Percentiles rank a stretch among this genome's conserved stretches.
These are phyloP conservation scores for Alectoria sarmentosa DNA, from an alignment of 495 filamentous ascomycete species.

Conservation along the genomic window DNA sequence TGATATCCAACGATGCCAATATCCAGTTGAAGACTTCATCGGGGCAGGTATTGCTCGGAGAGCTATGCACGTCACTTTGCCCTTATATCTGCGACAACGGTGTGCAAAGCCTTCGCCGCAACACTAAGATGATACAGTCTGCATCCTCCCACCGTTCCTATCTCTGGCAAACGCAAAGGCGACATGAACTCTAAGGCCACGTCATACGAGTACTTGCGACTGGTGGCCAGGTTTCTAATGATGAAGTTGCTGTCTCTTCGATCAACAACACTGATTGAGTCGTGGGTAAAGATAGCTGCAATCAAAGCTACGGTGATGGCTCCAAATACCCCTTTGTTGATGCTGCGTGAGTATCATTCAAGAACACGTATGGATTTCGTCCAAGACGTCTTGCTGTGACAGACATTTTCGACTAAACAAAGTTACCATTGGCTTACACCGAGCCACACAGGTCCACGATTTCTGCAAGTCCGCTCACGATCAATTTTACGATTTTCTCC, in stretches of 20 bases:
- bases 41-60: background rate
- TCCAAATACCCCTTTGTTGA: conserved; percentile 12
- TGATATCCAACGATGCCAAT: too few species aligned
- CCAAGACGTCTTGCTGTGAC: background rate
- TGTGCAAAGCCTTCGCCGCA: background rate
- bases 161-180: background rate
- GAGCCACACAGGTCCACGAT: conserved; percentile 33
- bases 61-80: background rate
- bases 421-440: background rate
- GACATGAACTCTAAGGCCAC: background rate
- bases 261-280: conserved; percentile 15
- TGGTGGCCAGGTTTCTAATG: background rate
- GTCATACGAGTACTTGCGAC: background rate
- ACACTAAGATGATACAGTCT: background rate
- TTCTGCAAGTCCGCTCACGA: too few species aligned
- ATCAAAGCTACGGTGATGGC: conserved; percentile 19
- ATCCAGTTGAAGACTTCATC: background rate
- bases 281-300: conserved; percentile 10
- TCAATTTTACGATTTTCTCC: too few species aligned
- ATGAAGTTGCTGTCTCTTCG: background rate
- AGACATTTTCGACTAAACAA: background rate
- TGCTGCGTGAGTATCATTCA: conserved; percentile 22
- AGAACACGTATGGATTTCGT: conserved; percentile 12
- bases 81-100: background rate
- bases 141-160: background rate